Evolutionary conservation across 768 basidiomycete species (phyloP).

Genomic region (Pisolithus orientalis): DNA sequence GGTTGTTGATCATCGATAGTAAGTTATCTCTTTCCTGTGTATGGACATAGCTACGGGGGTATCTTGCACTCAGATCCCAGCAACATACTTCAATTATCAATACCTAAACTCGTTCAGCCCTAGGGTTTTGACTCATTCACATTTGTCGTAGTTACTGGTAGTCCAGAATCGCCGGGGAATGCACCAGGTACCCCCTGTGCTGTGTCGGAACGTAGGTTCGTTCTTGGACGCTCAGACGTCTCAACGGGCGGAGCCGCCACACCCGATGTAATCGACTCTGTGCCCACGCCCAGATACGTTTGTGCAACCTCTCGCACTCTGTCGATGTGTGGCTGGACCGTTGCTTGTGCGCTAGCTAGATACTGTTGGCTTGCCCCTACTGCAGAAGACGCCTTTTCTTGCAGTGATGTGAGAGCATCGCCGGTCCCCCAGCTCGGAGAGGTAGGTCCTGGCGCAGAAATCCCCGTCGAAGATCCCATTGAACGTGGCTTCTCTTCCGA

Average conservation of each 20-base stretch:
- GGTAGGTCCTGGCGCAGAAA: constrained; percentile 26
- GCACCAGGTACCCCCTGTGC: constrained; percentile 28
- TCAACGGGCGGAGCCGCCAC: constrained; percentile 4
- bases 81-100: too few species aligned
- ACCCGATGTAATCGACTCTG: background rate
- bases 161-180: constrained; percentile 9
- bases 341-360: constrained; percentile 12
- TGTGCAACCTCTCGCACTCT: constrained; percentile 16
- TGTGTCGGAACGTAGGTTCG: constrained; percentile 33
- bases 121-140: background rate
- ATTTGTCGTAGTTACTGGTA: constrained; percentile 10
- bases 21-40: too few species aligned
- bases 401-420: constrained; percentile 25
- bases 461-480: constrained; percentile 13
- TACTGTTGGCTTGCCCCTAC: constrained; percentile 28
- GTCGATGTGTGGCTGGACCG: constrained; percentile 27
- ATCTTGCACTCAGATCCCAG: too few species aligned
- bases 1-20: too few species aligned
- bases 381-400: constrained; percentile 24
- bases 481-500: constrained; percentile 9
- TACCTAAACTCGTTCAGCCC: too few species aligned
- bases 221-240: constrained; percentile 16
- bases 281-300: constrained; percentile 10
- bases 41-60: too few species aligned
- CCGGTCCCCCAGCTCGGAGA: constrained; percentile 27